Evolutionary conservation across 176 grass and related monocot genomes (phyloP), one percentile per base, ranked within the genome.

Genomic region (Eleusine coracana): DNA sequence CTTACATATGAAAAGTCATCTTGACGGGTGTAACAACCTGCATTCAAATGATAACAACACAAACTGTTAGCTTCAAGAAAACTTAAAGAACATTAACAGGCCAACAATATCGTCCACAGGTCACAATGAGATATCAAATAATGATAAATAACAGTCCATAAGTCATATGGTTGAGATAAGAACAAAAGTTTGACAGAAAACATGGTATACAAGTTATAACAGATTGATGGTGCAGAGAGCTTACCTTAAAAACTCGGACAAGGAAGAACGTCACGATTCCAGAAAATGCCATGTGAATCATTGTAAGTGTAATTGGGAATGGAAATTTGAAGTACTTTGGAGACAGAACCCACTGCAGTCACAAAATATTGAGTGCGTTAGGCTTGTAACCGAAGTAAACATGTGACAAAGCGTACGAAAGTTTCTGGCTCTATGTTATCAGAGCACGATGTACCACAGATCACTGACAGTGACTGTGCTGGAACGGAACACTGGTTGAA

Each of bases 1-100:
- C 96, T 94, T 99, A 96, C 96, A 99, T 94, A 78, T 99, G 96
- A 75, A 99, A 99, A 81, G 93, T 96, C 96, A 99, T 99, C 91
- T 99, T 99, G 75, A 96, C 96, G 68, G 96, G 96, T 94, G 91
- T 36, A 82, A 99, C 93, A 73, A 99, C 93, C 96, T 99, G 93
- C 52, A 84, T 88, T 54, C 75, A 79, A 85, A 80, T 29, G 67
- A 87, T 74, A 68, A 23, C 28, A 79, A 73, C 60, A 73, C 60
- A 76, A 45, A 71, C 37, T 36, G 27, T 89, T 79, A 85, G 75
- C 60, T 78, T 71, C 61, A 72, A 25, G n/a, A 59, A 66, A 79
- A 55, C 34, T 1, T 41, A 86, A 67, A 87, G 36, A n/a, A 55
- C 41, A 45, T 83, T 36, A 52, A 86, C 16, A 83, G 23, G 28